These are phyloP conservation scores for Glarea lozoyensis DNA, from an alignment of 495 filamentous ascomycete species.

Conservation along the genomic window DNA sequence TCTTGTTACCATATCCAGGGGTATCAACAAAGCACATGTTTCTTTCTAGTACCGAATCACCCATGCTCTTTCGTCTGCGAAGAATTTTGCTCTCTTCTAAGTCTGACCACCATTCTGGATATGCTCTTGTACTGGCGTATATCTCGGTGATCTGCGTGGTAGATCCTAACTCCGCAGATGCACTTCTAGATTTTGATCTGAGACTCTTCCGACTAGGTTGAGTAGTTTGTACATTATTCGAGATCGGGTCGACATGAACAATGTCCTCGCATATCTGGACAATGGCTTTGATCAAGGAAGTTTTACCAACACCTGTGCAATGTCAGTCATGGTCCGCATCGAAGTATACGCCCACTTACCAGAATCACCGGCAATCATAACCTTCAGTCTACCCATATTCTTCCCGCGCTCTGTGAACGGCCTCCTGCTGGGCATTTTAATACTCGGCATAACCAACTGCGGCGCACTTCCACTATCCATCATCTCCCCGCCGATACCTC, in stretches of 20 bases:
- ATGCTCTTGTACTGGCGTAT: slow-evolving; percentile 86
- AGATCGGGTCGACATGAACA: slow-evolving; percentile 83
- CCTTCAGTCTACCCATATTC: slow-evolving; percentile 75
- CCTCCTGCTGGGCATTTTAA: slow-evolving; percentile 85
- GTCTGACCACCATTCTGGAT: slow-evolving; percentile 94
- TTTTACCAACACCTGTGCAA: slow-evolving; percentile 61
- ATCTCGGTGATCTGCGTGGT: slow-evolving; percentile 65
- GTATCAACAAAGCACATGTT: slow-evolving; percentile 97
- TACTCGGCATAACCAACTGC: slow-evolving; percentile 95
- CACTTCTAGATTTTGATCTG: slow-evolving; percentile 23
- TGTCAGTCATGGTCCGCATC: slow-evolving; percentile 16
- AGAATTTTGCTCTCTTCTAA: slow-evolving; percentile 64
- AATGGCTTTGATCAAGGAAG: slow-evolving; percentile 84
- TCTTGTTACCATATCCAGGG: slow-evolving; percentile 55
- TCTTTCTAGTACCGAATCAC: slow-evolving; percentile 77
- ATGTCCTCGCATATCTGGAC: slow-evolving; percentile 94
- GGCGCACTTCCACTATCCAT: slow-evolving; percentile 54
- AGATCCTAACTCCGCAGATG: slow-evolving; percentile 17
- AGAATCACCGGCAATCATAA: slow-evolving; percentile 76
- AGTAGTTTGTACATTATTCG: slow-evolving; percentile 24
- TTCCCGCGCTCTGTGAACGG: slow-evolving; percentile 88
- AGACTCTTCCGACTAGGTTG: slow-evolving; percentile 25
- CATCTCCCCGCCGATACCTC: slow-evolving; percentile 21
- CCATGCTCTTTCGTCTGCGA: slow-evolving; percentile 66
- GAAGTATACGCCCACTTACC: slow-evolving; percentile 41